These are phyloP conservation scores for Diaporthe capsici DNA, from an alignment of 2,329 filamentous ascomycete genomes.

Conservation along the genomic window DNA sequence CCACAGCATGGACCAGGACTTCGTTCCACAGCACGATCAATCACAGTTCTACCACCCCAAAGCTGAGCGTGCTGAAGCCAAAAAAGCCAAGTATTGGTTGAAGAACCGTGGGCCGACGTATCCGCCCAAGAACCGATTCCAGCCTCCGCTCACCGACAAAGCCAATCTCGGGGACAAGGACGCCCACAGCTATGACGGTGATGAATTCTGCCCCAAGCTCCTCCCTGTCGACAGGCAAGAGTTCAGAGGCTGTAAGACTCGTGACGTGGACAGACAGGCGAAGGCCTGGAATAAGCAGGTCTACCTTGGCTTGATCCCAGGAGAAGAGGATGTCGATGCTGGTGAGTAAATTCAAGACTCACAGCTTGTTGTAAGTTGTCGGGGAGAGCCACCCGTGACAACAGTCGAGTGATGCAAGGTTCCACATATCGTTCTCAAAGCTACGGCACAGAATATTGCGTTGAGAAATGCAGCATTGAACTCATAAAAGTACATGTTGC, in stretches of 20 bases:
- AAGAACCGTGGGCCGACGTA: background rate
- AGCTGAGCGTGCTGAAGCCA: background rate
- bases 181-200: background rate
- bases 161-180: background rate
- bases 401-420: background rate
- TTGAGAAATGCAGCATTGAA: background rate
- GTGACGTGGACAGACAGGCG: background rate
- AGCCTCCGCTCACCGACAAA: background rate
- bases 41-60: conserved; percentile 2
- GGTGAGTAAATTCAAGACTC: background rate
- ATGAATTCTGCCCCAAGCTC: background rate
- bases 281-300: background rate
- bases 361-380: background rate
- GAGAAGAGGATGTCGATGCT: no score
- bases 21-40: background rate
- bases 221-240: conserved; percentile 9
- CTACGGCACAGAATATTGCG: background rate
- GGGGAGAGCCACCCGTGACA: background rate
- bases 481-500: background rate
- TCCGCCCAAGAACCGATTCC: background rate
- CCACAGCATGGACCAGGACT: background rate
- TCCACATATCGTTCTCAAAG: background rate
- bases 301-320: background rate
- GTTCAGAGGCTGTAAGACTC: conserved; percentile 11
- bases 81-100: background rate